phyloP scores from a whole-genome alignment of 805 yeast species.

The Saccharomycopsis synnaedendra region DNA sequence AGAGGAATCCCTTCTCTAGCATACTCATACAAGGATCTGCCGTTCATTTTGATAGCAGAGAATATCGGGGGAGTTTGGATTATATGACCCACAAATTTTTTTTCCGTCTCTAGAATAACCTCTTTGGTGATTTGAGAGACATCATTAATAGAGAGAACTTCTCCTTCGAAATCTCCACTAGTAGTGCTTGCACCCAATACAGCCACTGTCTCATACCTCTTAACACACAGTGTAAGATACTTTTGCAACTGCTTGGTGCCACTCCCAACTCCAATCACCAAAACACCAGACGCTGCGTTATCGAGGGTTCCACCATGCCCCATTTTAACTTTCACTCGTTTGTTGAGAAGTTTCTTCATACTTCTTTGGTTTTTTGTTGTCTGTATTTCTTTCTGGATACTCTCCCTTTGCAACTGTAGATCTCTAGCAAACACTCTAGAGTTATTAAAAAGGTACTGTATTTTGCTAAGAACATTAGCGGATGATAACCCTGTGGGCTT shows the following conservation, averaged over 20 bases:
- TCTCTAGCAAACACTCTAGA: conserved; percentile 48
- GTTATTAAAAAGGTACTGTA: conserved; percentile 52
- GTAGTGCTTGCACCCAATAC: conserved; percentile 85
- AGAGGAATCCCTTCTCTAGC: conserved; percentile 81
- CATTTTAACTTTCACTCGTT: conserved; percentile 58
- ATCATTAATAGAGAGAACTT: conserved; percentile 48
- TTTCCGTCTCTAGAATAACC: conserved; percentile 35
- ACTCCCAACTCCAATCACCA: conserved; percentile 81
- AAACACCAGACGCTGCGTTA: conserved; percentile 90
- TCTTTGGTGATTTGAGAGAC: conserved; percentile 46
- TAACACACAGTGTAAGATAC: conserved; percentile 63
- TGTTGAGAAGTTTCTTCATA: conserved; percentile 33
- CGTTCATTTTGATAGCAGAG: conserved; percentile 90
- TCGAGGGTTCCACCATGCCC: conserved; percentile 99
- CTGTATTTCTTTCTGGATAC: conserved; percentile 33
- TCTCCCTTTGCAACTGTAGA: conserved; percentile 22
- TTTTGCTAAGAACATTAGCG: conserved; percentile 52
- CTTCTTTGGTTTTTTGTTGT: conserved; percentile 23
- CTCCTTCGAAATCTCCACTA: conserved; percentile 90
- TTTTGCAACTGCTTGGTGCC: conserved; percentile 78
- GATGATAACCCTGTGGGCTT: conserved; percentile 85
- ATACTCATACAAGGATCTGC: conserved; percentile 87
- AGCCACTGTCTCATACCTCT: conserved; percentile 76
- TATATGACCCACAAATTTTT: conserved; percentile 68
- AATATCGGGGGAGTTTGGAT: conserved; percentile 91